Conservation (phyloP, 352 stramenopile species). For the Pythium rhizo-oryzae region DNA sequence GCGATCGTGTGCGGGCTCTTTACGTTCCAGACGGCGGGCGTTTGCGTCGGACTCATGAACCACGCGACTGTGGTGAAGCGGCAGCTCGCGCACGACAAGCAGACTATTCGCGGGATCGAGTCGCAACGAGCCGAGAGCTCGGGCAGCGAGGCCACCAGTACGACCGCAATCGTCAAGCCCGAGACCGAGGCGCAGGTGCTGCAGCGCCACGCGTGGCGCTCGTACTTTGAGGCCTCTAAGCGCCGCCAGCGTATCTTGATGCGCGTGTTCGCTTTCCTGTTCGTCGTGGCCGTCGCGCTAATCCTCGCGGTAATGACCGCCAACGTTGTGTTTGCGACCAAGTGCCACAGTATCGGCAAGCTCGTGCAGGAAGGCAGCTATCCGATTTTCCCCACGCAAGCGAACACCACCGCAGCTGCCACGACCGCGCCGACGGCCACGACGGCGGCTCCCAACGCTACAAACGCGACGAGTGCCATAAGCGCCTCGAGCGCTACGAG, state of each 20-base stretch:
- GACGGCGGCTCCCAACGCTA: conserved; percentile 6
- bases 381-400: conserved; percentile 31
- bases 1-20: conserved; percentile 62
- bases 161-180: background rate
- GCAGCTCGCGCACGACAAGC: conserved; percentile 57
- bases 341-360: conserved; percentile 70
- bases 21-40: conserved; percentile 47
- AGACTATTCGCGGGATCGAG: conserved; percentile 40
- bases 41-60: conserved; percentile 59
- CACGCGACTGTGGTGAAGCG: conserved; percentile 57
- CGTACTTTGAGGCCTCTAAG: conserved; percentile 64
- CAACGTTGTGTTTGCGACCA: conserved; percentile 69
- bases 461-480: background rate
- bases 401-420: conserved; percentile 17
- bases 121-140: conserved; percentile 1
- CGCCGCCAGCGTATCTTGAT: conserved; percentile 65
- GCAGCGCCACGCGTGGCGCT: conserved; percentile 45
- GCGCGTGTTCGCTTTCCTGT: conserved; percentile 49
- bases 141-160: conserved; percentile 11
- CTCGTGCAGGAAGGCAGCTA: conserved; percentile 41
- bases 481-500: background rate
- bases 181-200: conserved; percentile 17
- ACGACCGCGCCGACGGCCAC: conserved; percentile 1
- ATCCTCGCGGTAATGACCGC: conserved; percentile 93
- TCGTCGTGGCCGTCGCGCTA: conserved; percentile 51